These are phyloP conservation scores for Polyplosphaeria fusca DNA, from an alignment of 495 filamentous ascomycete genomes.

Conservation along the genomic window DNA sequence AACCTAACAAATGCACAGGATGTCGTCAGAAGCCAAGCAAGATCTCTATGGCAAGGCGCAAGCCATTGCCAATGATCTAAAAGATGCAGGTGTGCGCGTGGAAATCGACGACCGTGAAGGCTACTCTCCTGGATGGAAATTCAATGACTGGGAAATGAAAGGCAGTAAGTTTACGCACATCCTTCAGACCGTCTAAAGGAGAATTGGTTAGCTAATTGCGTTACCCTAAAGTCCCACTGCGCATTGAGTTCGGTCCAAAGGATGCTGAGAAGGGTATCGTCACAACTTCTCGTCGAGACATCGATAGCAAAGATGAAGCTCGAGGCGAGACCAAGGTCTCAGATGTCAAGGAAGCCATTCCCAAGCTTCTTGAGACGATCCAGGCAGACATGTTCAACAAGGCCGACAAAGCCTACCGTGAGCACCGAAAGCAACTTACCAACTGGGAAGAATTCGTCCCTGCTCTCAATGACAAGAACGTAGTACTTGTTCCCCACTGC, in stretches of 20 bases:
- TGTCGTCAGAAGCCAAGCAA: slow-evolving; percentile 68
- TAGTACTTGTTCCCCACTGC: slow-evolving; percentile 85
- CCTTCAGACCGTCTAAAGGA: no score
- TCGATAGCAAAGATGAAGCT: slow-evolving; percentile 63
- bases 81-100: slow-evolving; percentile 45
- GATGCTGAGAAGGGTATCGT: slow-evolving; percentile 81
- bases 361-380: slow-evolving; percentile 81
- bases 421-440: slow-evolving; percentile 74
- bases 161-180: no score
- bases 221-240: slow-evolving; percentile 88
- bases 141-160: slow-evolving; percentile 95
- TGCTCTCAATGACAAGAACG: slow-evolving; percentile 84
- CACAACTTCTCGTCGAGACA: slow-evolving; percentile 80
- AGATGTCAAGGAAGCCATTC: slow-evolving; percentile 66
- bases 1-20: slow-evolving; percentile 48
- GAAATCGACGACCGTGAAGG: slow-evolving; percentile 76
- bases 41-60: slow-evolving; percentile 69
- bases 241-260: slow-evolving; percentile 92
- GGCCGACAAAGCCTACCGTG: slow-evolving; percentile 69
- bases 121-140: slow-evolving; percentile 93
- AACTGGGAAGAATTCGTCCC: slow-evolving; percentile 89
- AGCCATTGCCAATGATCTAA: slow-evolving; percentile 55
- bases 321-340: slow-evolving; percentile 65
- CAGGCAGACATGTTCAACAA: slow-evolving; percentile 81
- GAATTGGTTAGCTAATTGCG: no score